phyloP scores from a whole-genome alignment of 345 rosid genomes.

The Eucalyptus globulus region DNA sequence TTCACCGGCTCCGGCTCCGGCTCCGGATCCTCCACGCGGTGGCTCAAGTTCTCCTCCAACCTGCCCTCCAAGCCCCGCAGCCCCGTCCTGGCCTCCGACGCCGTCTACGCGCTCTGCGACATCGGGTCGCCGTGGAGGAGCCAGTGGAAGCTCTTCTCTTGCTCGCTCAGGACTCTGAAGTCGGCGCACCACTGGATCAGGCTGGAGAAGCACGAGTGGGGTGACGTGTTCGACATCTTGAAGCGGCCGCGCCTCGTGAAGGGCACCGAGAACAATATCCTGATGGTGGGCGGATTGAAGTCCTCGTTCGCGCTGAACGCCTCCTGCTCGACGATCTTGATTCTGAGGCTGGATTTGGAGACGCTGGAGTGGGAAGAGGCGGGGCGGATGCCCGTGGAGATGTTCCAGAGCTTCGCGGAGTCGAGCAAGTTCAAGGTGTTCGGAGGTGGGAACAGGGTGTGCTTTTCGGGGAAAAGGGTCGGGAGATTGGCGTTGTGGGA shows the following conservation, averaged over 20 bases:
- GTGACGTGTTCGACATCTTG: slow-evolving; percentile 65
- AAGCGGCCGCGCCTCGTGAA: slow-evolving; percentile 75
- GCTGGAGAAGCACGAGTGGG: slow-evolving; percentile 77
- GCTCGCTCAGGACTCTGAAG: slow-evolving; percentile 16
- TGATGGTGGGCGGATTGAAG: slow-evolving; percentile 86
- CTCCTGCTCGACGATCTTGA: slow-evolving; percentile 66
- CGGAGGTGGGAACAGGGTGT: slow-evolving; percentile 72
- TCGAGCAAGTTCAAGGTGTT: slow-evolving; percentile 84
- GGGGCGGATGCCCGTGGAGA: slow-evolving; percentile 70
- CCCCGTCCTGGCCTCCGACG: slow-evolving; percentile 50
- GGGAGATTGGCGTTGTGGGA: slow-evolving; percentile 80
- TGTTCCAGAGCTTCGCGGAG: slow-evolving; percentile 63
- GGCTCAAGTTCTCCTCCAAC: slow-evolving; percentile 75
- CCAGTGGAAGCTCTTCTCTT: slow-evolving; percentile 75
- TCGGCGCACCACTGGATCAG: slow-evolving; percentile 56
- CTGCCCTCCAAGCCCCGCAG: slow-evolving; percentile 83
- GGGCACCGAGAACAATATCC: slow-evolving; percentile 35
- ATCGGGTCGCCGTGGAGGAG: slow-evolving; percentile 89
- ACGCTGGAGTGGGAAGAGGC: slow-evolving; percentile 90
- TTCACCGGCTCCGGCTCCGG: slow-evolving; percentile 13
- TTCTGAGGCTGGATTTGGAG: slow-evolving; percentile 66
- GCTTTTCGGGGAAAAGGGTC: slow-evolving; percentile 68
- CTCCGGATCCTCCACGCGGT: slow-evolving; percentile 4
- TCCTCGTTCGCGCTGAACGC: slow-evolving; percentile 65
- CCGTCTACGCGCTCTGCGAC: slow-evolving; percentile 67